These are phyloP conservation scores for Plectosphaerella sp. DNA, from an alignment of 2,329 filamentous ascomycete species.

Conservation along the genomic window DNA sequence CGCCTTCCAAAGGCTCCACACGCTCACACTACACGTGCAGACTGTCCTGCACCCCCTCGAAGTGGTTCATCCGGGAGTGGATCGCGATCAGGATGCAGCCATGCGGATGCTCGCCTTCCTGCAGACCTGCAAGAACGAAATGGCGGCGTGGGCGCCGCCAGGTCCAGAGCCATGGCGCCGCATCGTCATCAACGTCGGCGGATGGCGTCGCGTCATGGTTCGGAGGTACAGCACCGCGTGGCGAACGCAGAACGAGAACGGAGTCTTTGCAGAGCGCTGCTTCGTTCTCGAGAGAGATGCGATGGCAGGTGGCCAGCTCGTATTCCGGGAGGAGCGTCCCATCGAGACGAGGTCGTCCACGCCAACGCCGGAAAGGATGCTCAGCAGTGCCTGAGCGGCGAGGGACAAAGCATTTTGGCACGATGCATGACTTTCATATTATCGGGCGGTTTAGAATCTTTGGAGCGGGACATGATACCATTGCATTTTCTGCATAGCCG, in stretches of 20 bases:
- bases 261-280: slow-evolving; percentile 42
- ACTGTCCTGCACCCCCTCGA: slow-evolving; percentile 32
- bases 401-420: not conserved
- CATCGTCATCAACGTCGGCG: slow-evolving; percentile 43
- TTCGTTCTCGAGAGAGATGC: slow-evolving; percentile 31
- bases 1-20: slow-evolving; percentile 32
- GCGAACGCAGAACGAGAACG: slow-evolving; percentile 32
- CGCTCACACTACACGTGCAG: slow-evolving; percentile 39
- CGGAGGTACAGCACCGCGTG: slow-evolving; percentile 35
- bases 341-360: slow-evolving; percentile 12
- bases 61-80: slow-evolving; percentile 17
- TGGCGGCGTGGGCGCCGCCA: not conserved
- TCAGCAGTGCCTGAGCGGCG: not conserved
- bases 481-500: too few species aligned
- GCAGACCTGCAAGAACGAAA: slow-evolving; percentile 19
- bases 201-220: slow-evolving; percentile 40
- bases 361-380: slow-evolving; percentile 8
- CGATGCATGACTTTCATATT: not conserved
- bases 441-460: not conserved
- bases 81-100: slow-evolving; percentile 32
- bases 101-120: slow-evolving; percentile 27
- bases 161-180: slow-evolving; percentile 25
- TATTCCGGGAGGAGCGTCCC: slow-evolving; percentile 8
- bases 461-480: too few species aligned
- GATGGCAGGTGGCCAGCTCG: slow-evolving; percentile 4